These are phyloP conservation scores for Fagus crenata DNA, from an alignment of 306 rosid species.

Conservation along the genomic window DNA sequence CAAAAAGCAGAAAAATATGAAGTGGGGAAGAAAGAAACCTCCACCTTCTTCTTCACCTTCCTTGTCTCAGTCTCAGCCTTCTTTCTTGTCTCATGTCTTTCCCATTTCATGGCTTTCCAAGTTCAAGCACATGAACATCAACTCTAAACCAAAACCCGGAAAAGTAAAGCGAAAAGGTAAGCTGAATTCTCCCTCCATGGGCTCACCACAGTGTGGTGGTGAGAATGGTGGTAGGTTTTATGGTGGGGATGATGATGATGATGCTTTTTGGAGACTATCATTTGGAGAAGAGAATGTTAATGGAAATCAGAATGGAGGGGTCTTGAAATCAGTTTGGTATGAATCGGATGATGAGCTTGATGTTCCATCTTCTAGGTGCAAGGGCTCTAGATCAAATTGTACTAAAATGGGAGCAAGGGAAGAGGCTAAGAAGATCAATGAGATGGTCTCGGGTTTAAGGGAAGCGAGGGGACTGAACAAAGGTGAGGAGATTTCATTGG, in stretches of 20 bases:
- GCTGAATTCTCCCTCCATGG: slow-evolving; percentile 33
- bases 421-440: slow-evolving; percentile 34
- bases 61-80: slow-evolving; percentile 49
- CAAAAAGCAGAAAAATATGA: slow-evolving; percentile 38
- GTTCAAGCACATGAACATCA: slow-evolving; percentile 58
- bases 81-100: slow-evolving; percentile 60
- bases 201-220: slow-evolving; percentile 31
- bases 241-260: slow-evolving; percentile 50
- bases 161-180: slow-evolving; percentile 40
- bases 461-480: slow-evolving; percentile 31
- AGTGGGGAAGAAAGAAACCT: slow-evolving; percentile 59
- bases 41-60: slow-evolving; percentile 46
- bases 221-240: slow-evolving; percentile 45
- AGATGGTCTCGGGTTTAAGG: slow-evolving; percentile 30
- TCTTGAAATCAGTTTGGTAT: slow-evolving; percentile 34
- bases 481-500: slow-evolving; percentile 28
- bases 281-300: slow-evolving; percentile 53
- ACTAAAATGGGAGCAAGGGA: slow-evolving; percentile 35
- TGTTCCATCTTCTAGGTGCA: slow-evolving; percentile 28
- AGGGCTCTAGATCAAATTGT: slow-evolving; percentile 24
- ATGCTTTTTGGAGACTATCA: slow-evolving; percentile 75
- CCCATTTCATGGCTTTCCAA: slow-evolving; percentile 73
- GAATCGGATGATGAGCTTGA: slow-evolving; percentile 42
- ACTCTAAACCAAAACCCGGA: slow-evolving; percentile 40
- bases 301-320: slow-evolving; percentile 38